Percentiles rank a stretch among this genome's conserved stretches.
Conservation (phyloP, 192 early-diverging fungal genomes). For the Dimargaris verticillata region DNA sequence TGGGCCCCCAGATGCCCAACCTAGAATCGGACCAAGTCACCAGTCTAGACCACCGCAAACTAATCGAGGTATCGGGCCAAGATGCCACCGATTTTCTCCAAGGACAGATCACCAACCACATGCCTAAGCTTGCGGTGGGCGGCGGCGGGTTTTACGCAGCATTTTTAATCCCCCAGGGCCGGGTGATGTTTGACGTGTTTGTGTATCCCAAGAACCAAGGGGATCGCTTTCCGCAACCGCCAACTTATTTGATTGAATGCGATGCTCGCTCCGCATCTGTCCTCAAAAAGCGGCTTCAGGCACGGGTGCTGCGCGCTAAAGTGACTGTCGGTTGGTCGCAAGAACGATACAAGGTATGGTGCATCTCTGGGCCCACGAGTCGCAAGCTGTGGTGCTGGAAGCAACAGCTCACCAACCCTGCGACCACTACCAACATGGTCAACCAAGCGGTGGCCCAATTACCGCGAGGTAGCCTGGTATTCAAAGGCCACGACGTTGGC, state of each 20-base stretch:
- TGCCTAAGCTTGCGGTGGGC: slow-evolving; percentile 45
- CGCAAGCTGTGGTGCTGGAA: slow-evolving; percentile 15
- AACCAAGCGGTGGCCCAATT: slow-evolving; percentile 17
- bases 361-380: slow-evolving; percentile 51
- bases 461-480: slow-evolving; percentile 21
- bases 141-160: slow-evolving; percentile 62
- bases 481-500: slow-evolving; percentile 11
- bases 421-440: background rate
- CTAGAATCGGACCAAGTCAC: no score
- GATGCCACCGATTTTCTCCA: slow-evolving; percentile 79
- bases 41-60: no score
- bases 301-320: slow-evolving; percentile 65
- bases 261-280: slow-evolving; percentile 33
- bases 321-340: slow-evolving; percentile 51
- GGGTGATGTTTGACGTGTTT: slow-evolving; percentile 78
- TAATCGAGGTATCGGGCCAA: slow-evolving; percentile 47
- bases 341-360: slow-evolving; percentile 43
- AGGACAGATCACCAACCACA: slow-evolving; percentile 81
- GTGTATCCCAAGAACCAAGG: slow-evolving; percentile 56
- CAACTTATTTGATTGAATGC: slow-evolving; percentile 59
- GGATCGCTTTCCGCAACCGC: slow-evolving; percentile 37
- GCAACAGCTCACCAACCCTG: slow-evolving; percentile 12
- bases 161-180: slow-evolving; percentile 77
- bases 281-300: slow-evolving; percentile 48
- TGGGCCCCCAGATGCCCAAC: no score